These are phyloP conservation scores for Mangifera indica DNA, from an alignment of 345 rosid species.

Conservation along the genomic window DNA sequence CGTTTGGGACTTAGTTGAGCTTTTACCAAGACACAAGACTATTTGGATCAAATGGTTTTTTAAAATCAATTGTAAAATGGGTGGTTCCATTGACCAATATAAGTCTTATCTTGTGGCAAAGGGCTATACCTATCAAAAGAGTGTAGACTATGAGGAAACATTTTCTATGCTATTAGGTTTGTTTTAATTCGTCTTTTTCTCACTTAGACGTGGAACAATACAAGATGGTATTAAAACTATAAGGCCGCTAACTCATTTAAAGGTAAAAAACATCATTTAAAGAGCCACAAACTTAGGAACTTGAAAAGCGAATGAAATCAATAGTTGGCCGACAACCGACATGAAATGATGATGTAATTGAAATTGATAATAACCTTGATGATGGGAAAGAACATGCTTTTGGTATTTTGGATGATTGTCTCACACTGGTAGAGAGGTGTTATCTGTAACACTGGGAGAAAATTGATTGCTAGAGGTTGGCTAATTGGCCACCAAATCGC, in stretches of 20 bases:
- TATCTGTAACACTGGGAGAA: slow-evolving; percentile 73
- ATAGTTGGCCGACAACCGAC: slow-evolving; percentile 67
- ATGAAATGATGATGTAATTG: too few species aligned
- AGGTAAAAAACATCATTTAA: too few species aligned
- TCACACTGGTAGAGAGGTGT: slow-evolving; percentile 67
- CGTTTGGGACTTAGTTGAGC: neutral
- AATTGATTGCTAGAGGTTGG: slow-evolving; percentile 60
- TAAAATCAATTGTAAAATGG: neutral
- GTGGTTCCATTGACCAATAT: neutral
- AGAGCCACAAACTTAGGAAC: slow-evolving; percentile 56
- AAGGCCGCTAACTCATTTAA: too few species aligned
- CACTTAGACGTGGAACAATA: neutral
- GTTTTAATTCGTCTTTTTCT: neutral
- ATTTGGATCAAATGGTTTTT: slow-evolving; percentile 17
- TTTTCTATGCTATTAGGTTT: neutral
- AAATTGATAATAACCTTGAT: too few species aligned
- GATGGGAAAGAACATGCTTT: slow-evolving; percentile 56
- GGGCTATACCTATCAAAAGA: neutral
- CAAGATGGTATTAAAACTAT: too few species aligned
- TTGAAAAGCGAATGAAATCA: slow-evolving; percentile 58
- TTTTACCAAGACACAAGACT: neutral
- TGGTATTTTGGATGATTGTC: slow-evolving; percentile 37
- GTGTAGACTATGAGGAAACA: slow-evolving; percentile 5
- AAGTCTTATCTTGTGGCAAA: slow-evolving; percentile 9
- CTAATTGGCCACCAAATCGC: slow-evolving; percentile 78